Evolutionary conservation across 1,284 basidiomycete species (phyloP).

Genomic region (Paramarasmius palmivorus): DNA sequence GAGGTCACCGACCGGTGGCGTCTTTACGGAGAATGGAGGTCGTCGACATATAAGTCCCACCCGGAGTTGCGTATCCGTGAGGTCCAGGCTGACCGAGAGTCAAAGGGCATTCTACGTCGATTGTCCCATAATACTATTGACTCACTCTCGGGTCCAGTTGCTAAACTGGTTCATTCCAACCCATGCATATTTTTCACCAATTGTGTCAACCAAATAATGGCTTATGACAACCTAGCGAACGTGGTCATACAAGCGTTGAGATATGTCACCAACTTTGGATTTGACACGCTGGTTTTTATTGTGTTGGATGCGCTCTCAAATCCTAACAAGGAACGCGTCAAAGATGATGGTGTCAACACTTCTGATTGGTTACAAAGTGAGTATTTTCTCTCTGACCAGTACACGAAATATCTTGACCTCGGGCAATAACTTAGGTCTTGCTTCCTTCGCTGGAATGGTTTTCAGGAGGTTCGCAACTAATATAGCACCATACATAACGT

Average conservation of each 20-base stretch:
- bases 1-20: constrained; percentile 82
- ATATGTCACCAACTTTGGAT: constrained; percentile 90
- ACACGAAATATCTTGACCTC: constrained; percentile 16
- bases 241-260: constrained; percentile 91
- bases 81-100: constrained; percentile 74
- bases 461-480: constrained; percentile 88
- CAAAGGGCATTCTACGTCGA: constrained; percentile 79
- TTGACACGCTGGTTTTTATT: constrained; percentile 90
- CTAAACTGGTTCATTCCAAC: constrained; percentile 92
- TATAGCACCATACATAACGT: constrained; percentile 83
- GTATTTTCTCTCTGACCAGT: constrained; percentile 36
- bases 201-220: constrained; percentile 93
- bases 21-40: constrained; percentile 96
- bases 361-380: constrained; percentile 93
- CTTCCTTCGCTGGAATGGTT: constrained; percentile 91
- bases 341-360: constrained; percentile 91
- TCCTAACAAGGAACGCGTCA: constrained; percentile 82
- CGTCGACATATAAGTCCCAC: constrained; percentile 66
- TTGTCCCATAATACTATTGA: constrained; percentile 84
- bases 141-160: constrained; percentile 83
- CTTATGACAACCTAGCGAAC: constrained; percentile 92
- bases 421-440: constrained; percentile 60
- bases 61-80: constrained; percentile 73
- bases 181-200: constrained; percentile 91
- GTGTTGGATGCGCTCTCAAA: constrained; percentile 89